Evolutionary conservation across 2,329 filamentous ascomycete species (phyloP), one percentile per base, ranked within the genome.

Genomic region (Phialophora chinensis): DNA sequence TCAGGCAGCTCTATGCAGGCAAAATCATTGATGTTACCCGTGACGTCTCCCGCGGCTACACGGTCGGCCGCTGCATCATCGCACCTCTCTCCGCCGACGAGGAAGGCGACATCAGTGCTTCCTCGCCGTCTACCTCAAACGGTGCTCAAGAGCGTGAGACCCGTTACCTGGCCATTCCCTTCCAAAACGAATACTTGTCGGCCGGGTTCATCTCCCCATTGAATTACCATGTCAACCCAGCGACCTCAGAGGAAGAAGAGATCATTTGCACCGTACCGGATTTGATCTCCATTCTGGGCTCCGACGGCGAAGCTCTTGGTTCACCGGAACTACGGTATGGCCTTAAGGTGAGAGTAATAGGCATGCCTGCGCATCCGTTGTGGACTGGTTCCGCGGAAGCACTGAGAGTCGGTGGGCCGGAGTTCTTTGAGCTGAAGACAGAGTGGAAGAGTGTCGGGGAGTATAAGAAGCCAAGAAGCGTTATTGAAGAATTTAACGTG

Each of bases 321-420:
- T 64, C 65, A 14, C 64, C 67, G 57, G 63, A 72, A 50, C 33
- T 84, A 33, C 77, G 83, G 10, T 86, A 85, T 62, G 84, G 84
- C 0, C 69, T 86, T 2, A 76, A 79, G 3, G 84, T 86, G 0
- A 81, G 74, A 35, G 83, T 86, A 0, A 81, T 86, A 65, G 84
- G 78, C 0, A 74, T 86, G 35, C 77, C 82, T 2, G 80, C 82
- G 1, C 82, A 84, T 65, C 82, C 83, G 0, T 69, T 84, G 11
- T 86, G 84, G 84, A 83, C 73, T 60, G 74, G 73, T 60, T 77
- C 74, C 5, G 66, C 76, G 57, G 71, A 74, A 58, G 80, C 79
- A 0, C 67, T 82, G 63, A 74, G 75, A 44, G 72, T 81, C 60
- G 80, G 80, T 44, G 80, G 80, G 0, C 80, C 80, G 2, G 71